phyloP scores from a whole-genome alignment of 495 filamentous ascomycete genomes.

The Penicillium parvum region DNA sequence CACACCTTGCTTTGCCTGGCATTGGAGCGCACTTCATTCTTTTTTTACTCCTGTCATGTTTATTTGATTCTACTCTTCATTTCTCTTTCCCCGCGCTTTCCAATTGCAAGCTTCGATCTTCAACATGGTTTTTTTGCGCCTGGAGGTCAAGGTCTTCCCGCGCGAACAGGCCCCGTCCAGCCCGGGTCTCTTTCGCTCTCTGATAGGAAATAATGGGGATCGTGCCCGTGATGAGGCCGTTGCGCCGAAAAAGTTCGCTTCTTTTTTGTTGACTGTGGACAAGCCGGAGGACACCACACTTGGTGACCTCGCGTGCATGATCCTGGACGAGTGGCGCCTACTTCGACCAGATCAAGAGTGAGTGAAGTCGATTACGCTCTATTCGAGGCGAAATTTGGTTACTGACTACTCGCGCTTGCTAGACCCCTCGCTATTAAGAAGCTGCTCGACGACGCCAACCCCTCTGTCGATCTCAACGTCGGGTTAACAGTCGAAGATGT shows the following conservation, averaged over 20 bases:
- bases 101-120: not conserved
- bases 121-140: conserved; percentile 34
- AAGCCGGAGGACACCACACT: conserved; percentile 31
- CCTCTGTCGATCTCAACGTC: conserved; percentile 28
- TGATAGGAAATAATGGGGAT: conserved; percentile 3
- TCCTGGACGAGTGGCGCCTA: conserved; percentile 33
- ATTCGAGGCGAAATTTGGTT: too few species aligned
- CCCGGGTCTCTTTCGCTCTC: conserved; percentile 8
- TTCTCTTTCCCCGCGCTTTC: not conserved
- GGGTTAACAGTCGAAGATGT: conserved; percentile 37
- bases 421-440: conserved; percentile 40
- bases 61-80: too few species aligned
- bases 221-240: conserved; percentile 9
- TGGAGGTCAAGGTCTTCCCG: conserved; percentile 35
- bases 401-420: conserved; percentile 4
- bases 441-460: conserved; percentile 33
- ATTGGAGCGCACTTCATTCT: not conserved
- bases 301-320: conserved; percentile 28
- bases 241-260: conserved; percentile 16
- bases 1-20: not conserved
- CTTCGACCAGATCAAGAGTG: conserved; percentile 31
- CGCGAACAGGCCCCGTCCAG: conserved; percentile 20
- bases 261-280: conserved; percentile 29
- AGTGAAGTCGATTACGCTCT: conserved; percentile 14
- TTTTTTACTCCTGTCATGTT: too few species aligned